Evolutionary conservation across 2,329 filamentous ascomycete species (phyloP), one percentile per base, ranked within the genome.

Genomic region (Aspergillus ochraceus): DNA sequence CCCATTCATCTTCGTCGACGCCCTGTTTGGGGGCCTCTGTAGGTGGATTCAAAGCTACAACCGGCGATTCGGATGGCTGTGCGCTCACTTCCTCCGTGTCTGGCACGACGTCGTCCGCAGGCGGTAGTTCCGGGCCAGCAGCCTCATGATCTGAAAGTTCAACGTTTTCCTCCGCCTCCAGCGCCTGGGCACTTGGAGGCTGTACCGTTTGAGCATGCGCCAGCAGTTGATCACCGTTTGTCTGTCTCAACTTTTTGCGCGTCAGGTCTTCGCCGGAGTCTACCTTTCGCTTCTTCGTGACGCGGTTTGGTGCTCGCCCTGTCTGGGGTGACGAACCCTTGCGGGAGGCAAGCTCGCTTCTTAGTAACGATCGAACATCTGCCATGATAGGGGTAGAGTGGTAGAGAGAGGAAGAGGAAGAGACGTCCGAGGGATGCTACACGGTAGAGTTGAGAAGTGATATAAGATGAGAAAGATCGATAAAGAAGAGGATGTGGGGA

Each of bases 1-100:
- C 89, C 90, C 90, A 95, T 75, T 95, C 90, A 56, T 88, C 86
- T 70, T 96, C 91, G 71, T 93, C 87, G 9, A 91, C 77, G 4
- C 55, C 30, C 52, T 71, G 64, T 53, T 61, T 56, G 12, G 60
- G 26, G 10, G 65, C 47, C 55, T 64, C 46, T 46, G 57, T 19
- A 54, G 57, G 22, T 52, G 57, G 57, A 59, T 54, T 49, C 24
- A 54, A 42, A 30, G 58, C 22, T 52, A 55, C 51, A 46, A 59
- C 42, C 58, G 63, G 26, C n/a, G 54, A 17, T 45, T 62, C 54
- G 22, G 54, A 50, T 19, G 42, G n/a, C 45, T 61, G 42, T 14
- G 56, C 22, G 10, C 58, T 54, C 20, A 62, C 10, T 20, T 59
- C 56, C 49, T 51, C 29, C 19, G 29, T 29, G 19, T 66, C 57